phyloP scores from a whole-genome alignment of 2,329 filamentous ascomycete species.

The Trichoderma aggressivum region DNA sequence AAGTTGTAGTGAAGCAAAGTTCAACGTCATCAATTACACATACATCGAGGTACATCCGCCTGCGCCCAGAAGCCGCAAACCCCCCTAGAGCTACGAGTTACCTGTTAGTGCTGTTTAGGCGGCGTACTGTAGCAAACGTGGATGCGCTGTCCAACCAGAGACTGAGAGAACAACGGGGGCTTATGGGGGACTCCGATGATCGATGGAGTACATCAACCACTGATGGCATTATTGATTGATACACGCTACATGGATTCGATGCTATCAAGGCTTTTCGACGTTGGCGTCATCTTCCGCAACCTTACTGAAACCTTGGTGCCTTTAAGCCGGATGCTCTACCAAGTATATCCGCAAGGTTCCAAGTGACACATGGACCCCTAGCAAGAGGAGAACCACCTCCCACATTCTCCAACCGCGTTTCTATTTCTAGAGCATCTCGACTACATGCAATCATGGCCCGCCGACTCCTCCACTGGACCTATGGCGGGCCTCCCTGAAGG shows the following conservation, averaged over 20 bases:
- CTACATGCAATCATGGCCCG: neutral
- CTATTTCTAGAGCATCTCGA: neutral
- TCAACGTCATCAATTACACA: slow-evolving; percentile 14
- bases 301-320: neutral
- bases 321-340: neutral
- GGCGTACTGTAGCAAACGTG: neutral
- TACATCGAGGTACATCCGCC: neutral
- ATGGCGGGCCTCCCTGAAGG: neutral
- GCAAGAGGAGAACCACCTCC: neutral
- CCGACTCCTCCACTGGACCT: neutral
- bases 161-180: neutral
- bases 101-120: neutral
- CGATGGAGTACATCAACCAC: neutral
- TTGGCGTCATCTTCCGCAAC: neutral
- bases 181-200: neutral
- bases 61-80: neutral
- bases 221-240: neutral
- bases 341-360: neutral
- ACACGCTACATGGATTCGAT: neutral
- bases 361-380: neutral
- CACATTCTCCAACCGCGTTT: neutral
- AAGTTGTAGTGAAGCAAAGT: neutral
- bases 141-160: neutral
- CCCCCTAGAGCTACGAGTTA: neutral
- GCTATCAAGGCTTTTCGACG: neutral